These are phyloP conservation scores for Chytriomyces sp. DNA, from an alignment of 192 early-diverging fungal species.

Conservation along the genomic window DNA sequence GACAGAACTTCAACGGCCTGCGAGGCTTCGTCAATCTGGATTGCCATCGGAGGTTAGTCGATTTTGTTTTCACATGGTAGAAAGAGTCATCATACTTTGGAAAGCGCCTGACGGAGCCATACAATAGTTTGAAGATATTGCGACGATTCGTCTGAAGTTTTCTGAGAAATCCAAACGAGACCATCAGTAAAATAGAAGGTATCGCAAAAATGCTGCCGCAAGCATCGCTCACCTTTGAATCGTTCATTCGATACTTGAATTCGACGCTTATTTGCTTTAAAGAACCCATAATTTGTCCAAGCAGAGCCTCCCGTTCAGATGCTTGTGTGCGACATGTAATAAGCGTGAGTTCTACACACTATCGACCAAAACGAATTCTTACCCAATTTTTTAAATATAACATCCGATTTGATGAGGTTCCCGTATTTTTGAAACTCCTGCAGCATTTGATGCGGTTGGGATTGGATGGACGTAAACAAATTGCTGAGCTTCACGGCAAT, in stretches of 20 bases:
- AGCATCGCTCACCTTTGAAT: constrained; percentile 37
- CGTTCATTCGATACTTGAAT: constrained; percentile 36
- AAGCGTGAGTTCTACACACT: background rate
- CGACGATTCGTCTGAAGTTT: constrained; percentile 4
- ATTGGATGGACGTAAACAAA: constrained; percentile 44
- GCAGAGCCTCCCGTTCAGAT: constrained; percentile 51
- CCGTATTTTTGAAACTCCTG: constrained; percentile 57
- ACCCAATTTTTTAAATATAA: constrained; percentile 49
- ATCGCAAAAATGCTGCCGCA: background rate
- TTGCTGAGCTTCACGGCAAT: constrained; percentile 43
- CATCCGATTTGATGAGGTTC: constrained; percentile 43
- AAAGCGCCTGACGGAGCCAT: constrained; percentile 50
- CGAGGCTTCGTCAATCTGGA: constrained; percentile 51
- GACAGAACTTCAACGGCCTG: constrained; percentile 38
- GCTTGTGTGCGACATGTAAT: constrained; percentile 25
- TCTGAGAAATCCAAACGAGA: constrained; percentile 2
- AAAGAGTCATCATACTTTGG: constrained; percentile 36
- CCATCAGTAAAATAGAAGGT: background rate
- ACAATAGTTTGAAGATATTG: constrained; percentile 41
- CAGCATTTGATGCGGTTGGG: constrained; percentile 52
- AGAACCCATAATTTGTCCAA: constrained; percentile 43
- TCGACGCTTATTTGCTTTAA: constrained; percentile 40
- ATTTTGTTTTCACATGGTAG: background rate
- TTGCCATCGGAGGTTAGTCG: background rate
- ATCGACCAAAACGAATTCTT: constrained; percentile 1